Base-by-base conservation (phyloP, 805 yeast genomes). In the Pichia pseudocactophila region DNA sequence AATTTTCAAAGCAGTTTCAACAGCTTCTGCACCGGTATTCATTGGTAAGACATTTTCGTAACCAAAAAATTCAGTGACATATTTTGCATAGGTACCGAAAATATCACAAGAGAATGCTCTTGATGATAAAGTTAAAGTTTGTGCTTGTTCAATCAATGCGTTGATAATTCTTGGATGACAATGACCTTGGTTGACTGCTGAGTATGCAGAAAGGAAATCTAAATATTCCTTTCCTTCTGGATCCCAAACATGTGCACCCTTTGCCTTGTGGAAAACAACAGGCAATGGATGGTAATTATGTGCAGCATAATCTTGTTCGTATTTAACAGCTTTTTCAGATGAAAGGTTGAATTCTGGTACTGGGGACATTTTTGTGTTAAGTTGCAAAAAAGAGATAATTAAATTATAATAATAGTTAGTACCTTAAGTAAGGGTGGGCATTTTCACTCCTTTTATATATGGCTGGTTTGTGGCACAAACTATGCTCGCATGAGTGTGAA, bases 1-100 rank as follows among this genome's bases (percentile, higher is more conserved):
- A 46, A 90, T 70, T 65, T 90, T 90, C 60, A 90, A 70, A 25
- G 84, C 96, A 33, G 96, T 86, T 69, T 90, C 97, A 34, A 90
- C 97, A 9, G 97, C 97, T 68, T 90, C 97, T 32, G 97, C 97
- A 61, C 97, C 97, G 12, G 97, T 90, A 70, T 90, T 90, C 97
- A 89, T 90, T 51, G 97, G 97, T 60, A 90, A 70, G 10, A 90
- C 90, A 82, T 78, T 80, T 57, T 90, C 97, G 65, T 86, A 90
- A 59, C 80, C 74, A 69, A 90, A 90, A 60, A 68, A 89, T 60
- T 88, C 92, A 41, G 96, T 87, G 47, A 87, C 71, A 58, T 75
- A 90, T 62, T 88, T 85, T 51, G 96, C 92, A 59, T 78, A 90
- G 28, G 73, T 71, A 35, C 96, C 95, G 59, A 88, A 88, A 10